These are phyloP conservation scores for Gardenia jasminoides DNA, from an alignment of 257 asterid species.

Conservation along the genomic window DNA sequence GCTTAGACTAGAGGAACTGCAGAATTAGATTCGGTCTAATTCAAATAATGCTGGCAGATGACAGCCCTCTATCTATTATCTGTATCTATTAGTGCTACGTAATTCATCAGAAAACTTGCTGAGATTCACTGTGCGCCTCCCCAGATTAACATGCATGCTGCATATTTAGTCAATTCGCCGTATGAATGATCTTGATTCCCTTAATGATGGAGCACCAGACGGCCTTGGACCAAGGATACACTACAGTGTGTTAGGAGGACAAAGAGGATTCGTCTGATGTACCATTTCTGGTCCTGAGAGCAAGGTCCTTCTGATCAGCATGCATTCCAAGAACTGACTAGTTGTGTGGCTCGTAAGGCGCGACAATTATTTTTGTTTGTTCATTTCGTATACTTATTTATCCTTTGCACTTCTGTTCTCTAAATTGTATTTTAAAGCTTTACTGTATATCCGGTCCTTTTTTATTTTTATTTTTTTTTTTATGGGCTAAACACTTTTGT, in stretches of 20 bases:
- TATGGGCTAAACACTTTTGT: too few relatives aligned
- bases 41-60: slow-evolving; percentile 36
- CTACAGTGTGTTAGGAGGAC: too few relatives aligned
- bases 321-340: neutral
- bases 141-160: neutral
- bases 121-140: neutral
- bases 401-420: too few relatives aligned
- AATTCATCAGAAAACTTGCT: slow-evolving; percentile 1
- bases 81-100: slow-evolving; percentile 7
- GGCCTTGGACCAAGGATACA: neutral
- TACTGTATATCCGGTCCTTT: too few relatives aligned
- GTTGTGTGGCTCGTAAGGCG: neutral
- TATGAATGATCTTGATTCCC: neutral
- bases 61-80: slow-evolving; percentile 9
- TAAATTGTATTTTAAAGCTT: too few relatives aligned
- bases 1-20: slow-evolving; percentile 25
- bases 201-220: neutral
- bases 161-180: neutral
- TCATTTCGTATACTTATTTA: too few relatives aligned
- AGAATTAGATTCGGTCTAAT: slow-evolving; percentile 41
- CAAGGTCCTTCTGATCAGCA: neutral
- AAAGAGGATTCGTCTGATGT: neutral
- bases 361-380: too few relatives aligned
- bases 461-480: too few relatives aligned
- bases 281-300: neutral